phyloP scores from a whole-genome alignment of 345 rosid genomes.

The Heritiera littoralis region DNA sequence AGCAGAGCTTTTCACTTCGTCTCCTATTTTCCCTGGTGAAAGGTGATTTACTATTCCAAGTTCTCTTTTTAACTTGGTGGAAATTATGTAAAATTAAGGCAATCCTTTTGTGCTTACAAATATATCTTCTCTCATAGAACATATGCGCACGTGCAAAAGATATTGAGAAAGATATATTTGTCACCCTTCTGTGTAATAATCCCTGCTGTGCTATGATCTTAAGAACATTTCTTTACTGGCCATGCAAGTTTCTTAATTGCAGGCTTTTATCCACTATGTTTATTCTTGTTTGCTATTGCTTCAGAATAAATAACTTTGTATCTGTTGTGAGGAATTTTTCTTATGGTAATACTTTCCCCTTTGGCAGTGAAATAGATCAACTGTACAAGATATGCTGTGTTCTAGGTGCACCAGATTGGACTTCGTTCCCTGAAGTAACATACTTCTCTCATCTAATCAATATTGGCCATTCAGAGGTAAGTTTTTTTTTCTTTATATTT shows the following conservation, averaged over 20 bases:
- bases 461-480: slow-evolving; percentile 64
- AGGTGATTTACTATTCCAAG: slow-evolving; percentile 47
- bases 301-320: background rate
- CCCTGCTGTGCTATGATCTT: background rate
- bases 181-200: background rate
- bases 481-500: background rate
- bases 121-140: background rate
- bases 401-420: slow-evolving; percentile 79
- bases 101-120: slow-evolving; percentile 3
- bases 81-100: slow-evolving; percentile 2
- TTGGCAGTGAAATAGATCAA: slow-evolving; percentile 84
- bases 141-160: background rate
- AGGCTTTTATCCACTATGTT: background rate
- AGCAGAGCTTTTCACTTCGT: slow-evolving; percentile 83
- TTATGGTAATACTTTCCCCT: slow-evolving; percentile 10
- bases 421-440: slow-evolving; percentile 70
- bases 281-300: background rate
- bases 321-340: background rate
- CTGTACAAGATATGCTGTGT: slow-evolving; percentile 81
- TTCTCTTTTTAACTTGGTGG: slow-evolving; percentile 10
- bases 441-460: slow-evolving; percentile 62
- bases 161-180: background rate
- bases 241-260: background rate
- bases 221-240: background rate
- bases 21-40: slow-evolving; percentile 96